Evolutionary conservation across 768 basidiomycete species (phyloP).

Genomic region (Mycena kentingensis): DNA sequence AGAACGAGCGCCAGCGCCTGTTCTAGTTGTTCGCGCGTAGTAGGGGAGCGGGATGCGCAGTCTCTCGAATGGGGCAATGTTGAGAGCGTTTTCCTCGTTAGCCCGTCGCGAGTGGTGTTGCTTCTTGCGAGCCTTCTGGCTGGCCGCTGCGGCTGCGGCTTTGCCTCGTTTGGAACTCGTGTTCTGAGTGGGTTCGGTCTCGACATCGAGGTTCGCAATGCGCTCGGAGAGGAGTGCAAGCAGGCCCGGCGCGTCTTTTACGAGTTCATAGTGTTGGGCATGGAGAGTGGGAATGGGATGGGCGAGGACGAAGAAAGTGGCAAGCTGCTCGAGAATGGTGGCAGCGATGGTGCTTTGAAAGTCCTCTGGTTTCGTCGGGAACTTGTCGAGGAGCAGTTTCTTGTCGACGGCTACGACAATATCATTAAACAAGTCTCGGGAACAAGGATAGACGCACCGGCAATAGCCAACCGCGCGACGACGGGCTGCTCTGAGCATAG

Average conservation of each 20-base stretch:
- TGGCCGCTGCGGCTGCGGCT: background rate
- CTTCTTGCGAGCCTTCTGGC: background rate
- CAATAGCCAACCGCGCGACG: conserved; percentile 13
- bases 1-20: conserved; percentile 4
- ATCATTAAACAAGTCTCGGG: background rate
- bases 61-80: background rate
- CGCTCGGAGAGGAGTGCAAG: conserved; percentile 1
- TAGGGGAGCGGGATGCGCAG: conserved; percentile 11
- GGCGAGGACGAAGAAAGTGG: conserved; percentile 7
- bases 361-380: conserved; percentile 10
- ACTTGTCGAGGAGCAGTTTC: conserved; percentile 5
- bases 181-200: background rate
- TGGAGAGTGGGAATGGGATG: background rate
- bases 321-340: conserved; percentile 6
- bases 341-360: conserved; percentile 4
- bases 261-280: conserved; percentile 4
- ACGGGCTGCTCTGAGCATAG: conserved; percentile 22
- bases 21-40: conserved; percentile 4
- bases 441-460: conserved; percentile 1
- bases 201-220: background rate
- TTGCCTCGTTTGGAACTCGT: conserved; percentile 1
- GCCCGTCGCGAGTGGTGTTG: background rate
- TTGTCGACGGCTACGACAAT: conserved; percentile 1
- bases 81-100: background rate
- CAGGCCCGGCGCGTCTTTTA: conserved; percentile 10